phyloP scores from a whole-genome alignment of 2,329 filamentous ascomycete genomes.

The Colletotrichum plurivorum region DNA sequence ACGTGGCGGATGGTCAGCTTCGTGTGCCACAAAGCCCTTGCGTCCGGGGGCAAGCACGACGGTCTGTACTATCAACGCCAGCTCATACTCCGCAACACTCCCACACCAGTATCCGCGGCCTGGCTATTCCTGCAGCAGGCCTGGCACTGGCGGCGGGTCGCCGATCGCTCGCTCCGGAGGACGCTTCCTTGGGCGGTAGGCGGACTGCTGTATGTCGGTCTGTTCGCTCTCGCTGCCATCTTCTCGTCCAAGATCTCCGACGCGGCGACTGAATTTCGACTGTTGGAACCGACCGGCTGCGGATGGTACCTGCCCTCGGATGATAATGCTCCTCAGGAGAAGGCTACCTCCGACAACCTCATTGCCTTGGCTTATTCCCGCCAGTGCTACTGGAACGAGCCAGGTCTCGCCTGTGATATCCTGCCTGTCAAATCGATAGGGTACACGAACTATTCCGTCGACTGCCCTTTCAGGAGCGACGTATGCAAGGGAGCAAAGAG shows the following conservation, averaged over 20 bases:
- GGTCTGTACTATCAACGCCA: conserved; percentile 47
- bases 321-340: conserved; percentile 1
- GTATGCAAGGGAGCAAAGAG: conserved; percentile 38
- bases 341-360: conserved; percentile 3
- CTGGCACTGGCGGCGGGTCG: conserved; percentile 38
- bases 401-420: conserved; percentile 28
- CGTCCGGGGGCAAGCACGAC: conserved; percentile 40
- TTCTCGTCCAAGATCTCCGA: conserved; percentile 26
- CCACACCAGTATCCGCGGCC: conserved; percentile 21
- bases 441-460: conserved; percentile 15
- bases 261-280: conserved; percentile 22
- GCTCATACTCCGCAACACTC: conserved; percentile 43
- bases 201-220: neutral
- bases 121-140: conserved; percentile 27
- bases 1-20: conserved; percentile 45
- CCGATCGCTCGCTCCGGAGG: neutral
- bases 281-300: conserved; percentile 23
- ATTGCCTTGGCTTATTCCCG: conserved; percentile 39
- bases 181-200: conserved; percentile 19
- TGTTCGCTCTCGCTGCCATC: conserved; percentile 29
- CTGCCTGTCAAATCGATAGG: conserved; percentile 5
- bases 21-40: conserved; percentile 41
- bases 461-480: conserved; percentile 41
- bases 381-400: conserved; percentile 42
- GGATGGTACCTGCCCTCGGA: neutral